phyloP scores from a whole-genome alignment of 768 basidiomycete species.

The Porpolomopsis calyptriformis region DNA sequence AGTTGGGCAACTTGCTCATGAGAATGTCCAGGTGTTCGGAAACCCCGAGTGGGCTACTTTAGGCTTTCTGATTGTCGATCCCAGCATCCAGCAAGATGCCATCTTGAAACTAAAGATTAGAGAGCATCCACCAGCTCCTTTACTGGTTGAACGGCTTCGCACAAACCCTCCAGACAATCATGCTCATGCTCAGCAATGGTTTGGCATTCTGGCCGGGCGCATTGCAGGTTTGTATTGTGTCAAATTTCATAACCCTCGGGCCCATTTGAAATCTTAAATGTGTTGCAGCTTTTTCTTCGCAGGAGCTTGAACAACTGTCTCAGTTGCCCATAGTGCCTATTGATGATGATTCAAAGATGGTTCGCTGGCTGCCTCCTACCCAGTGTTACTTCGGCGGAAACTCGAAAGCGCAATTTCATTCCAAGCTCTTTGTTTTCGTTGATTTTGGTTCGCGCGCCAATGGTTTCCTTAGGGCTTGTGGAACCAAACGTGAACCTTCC shows the following conservation, averaged over 20 bases:
- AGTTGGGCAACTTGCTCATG: background rate
- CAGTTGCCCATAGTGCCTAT: slow-evolving; percentile 59
- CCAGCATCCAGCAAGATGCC: slow-evolving; percentile 39
- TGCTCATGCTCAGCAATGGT: slow-evolving; percentile 51
- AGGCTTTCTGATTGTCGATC: slow-evolving; percentile 66
- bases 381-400: slow-evolving; percentile 62
- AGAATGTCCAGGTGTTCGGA: slow-evolving; percentile 51
- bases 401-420: slow-evolving; percentile 51
- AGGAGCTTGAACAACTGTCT: slow-evolving; percentile 49
- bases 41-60: slow-evolving; percentile 56
- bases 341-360: slow-evolving; percentile 30
- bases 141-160: slow-evolving; percentile 49
- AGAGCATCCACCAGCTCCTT: slow-evolving; percentile 54
- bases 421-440: slow-evolving; percentile 77
- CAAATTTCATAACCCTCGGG: background rate
- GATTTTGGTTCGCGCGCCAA: slow-evolving; percentile 80
- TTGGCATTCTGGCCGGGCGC: slow-evolving; percentile 54
- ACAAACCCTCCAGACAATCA: slow-evolving; percentile 47
- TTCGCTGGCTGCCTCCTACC: slow-evolving; percentile 43
- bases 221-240: slow-evolving; percentile 38
- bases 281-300: slow-evolving; percentile 43
- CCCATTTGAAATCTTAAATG: slow-evolving; percentile 3
- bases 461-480: slow-evolving; percentile 75
- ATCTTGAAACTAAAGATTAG: slow-evolving; percentile 55
- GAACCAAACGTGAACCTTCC: slow-evolving; percentile 79